These are phyloP conservation scores for Candida dubliniensis DNA, from an alignment of 1,139 yeast species.

Conservation along the genomic window DNA sequence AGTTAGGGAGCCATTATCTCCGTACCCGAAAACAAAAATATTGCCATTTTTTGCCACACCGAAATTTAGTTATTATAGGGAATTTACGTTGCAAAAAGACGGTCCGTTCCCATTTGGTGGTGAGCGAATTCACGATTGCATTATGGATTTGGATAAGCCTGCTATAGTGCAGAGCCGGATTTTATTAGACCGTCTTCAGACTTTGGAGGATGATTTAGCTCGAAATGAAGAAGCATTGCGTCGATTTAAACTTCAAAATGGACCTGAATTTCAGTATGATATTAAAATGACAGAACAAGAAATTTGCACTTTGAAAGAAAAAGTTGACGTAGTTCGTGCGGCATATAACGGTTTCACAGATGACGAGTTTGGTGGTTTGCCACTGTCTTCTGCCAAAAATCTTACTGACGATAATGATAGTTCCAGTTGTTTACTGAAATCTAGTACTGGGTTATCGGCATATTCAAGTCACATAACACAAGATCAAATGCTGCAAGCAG, in stretches of 20 bases:
- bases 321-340: slow-evolving; percentile 23
- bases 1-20: slow-evolving; percentile 44
- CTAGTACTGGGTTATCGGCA: slow-evolving; percentile 21
- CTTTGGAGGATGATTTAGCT: slow-evolving; percentile 47
- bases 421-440: slow-evolving; percentile 8
- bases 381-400: slow-evolving; percentile 1
- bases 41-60: slow-evolving; percentile 74
- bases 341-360: slow-evolving; percentile 22
- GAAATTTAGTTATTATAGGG: slow-evolving; percentile 71
- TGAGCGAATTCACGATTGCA: slow-evolving; percentile 68
- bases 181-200: slow-evolving; percentile 38
- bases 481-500: slow-evolving; percentile 22
- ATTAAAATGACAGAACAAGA: slow-evolving; percentile 22
- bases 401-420: slow-evolving; percentile 15
- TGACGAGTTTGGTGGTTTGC: slow-evolving; percentile 6
- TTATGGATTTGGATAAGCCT: slow-evolving; percentile 57
- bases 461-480: slow-evolving; percentile 29
- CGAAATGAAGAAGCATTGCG: slow-evolving; percentile 32
- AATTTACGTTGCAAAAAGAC: slow-evolving; percentile 47
- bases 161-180: slow-evolving; percentile 51
- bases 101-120: slow-evolving; percentile 67
- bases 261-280: slow-evolving; percentile 20
- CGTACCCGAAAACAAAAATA: slow-evolving; percentile 58
- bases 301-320: slow-evolving; percentile 32
- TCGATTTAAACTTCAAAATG: slow-evolving; percentile 17